These are phyloP conservation scores for Xylariaceae sp. DNA, from an alignment of 2,329 filamentous ascomycete species.

Conservation along the genomic window DNA sequence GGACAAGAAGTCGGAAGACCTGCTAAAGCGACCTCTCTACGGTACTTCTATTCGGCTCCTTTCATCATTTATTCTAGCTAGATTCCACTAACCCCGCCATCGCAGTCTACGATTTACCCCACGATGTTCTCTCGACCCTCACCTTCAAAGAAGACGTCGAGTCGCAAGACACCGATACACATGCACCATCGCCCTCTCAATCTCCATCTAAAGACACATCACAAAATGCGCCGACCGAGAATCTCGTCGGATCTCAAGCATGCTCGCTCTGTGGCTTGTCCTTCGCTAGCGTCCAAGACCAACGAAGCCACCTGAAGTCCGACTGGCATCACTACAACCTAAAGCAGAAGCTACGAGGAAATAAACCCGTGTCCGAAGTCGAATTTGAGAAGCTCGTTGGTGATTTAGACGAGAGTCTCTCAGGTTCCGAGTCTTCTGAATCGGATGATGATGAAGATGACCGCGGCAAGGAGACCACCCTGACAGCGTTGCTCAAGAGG, in stretches of 20 bases:
- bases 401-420: slow-evolving; percentile 88
- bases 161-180: slow-evolving; percentile 37
- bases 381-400: slow-evolving; percentile 89
- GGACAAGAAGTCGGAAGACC: slow-evolving; percentile 53
- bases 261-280: slow-evolving; percentile 81
- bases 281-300: slow-evolving; percentile 78
- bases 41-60: slow-evolving; percentile 42
- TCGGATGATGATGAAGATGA: slow-evolving; percentile 66
- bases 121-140: slow-evolving; percentile 73
- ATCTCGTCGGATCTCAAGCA: slow-evolving; percentile 69
- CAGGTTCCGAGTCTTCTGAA: slow-evolving; percentile 80
- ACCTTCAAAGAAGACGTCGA: slow-evolving; percentile 59
- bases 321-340: slow-evolving; percentile 95
- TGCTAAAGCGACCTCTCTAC: slow-evolving; percentile 60
- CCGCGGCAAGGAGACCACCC: slow-evolving; percentile 68
- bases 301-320: slow-evolving; percentile 84
- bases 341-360: slow-evolving; percentile 84
- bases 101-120: slow-evolving; percentile 81
- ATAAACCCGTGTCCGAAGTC: slow-evolving; percentile 72
- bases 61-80: slow-evolving; percentile 19
- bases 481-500: slow-evolving; percentile 80
- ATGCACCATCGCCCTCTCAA: slow-evolving; percentile 35
- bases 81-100: slow-evolving; percentile 36
- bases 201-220: slow-evolving; percentile 35
- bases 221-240: slow-evolving; percentile 41